These are phyloP conservation scores for Cordyceps cicadae DNA, from an alignment of 2,329 filamentous ascomycete genomes.

Conservation along the genomic window DNA sequence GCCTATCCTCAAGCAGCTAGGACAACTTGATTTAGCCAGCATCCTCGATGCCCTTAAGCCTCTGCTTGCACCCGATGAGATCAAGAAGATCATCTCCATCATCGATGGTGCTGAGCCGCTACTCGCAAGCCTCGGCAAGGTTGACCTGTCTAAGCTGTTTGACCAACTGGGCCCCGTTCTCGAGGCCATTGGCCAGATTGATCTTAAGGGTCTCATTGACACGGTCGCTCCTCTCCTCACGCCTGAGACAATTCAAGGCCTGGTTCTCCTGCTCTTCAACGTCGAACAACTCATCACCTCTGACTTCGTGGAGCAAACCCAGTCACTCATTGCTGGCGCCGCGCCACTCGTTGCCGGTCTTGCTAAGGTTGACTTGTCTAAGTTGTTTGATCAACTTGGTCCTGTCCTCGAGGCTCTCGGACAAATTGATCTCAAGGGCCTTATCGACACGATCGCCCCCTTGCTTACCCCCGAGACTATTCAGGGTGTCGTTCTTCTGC, in stretches of 20 bases:
- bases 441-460: slow-evolving; percentile 14
- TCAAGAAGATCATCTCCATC: slow-evolving; percentile 20
- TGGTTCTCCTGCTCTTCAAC: slow-evolving; percentile 15
- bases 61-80: slow-evolving; percentile 16
- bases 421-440: slow-evolving; percentile 14
- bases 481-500: slow-evolving; percentile 13
- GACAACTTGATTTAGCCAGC: slow-evolving; percentile 10
- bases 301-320: slow-evolving; percentile 13
- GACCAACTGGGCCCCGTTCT: slow-evolving; percentile 20
- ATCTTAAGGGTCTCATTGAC: slow-evolving; percentile 14
- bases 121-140: slow-evolving; percentile 24
- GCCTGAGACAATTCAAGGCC: slow-evolving; percentile 13
- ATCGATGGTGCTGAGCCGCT: slow-evolving; percentile 24
- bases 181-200: slow-evolving; percentile 14
- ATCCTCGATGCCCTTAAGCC: slow-evolving; percentile 17
- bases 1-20: slow-evolving; percentile 13
- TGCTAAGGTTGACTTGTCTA: slow-evolving; percentile 26
- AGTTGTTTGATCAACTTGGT: slow-evolving; percentile 15
- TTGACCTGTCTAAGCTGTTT: slow-evolving; percentile 24
- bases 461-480: slow-evolving; percentile 12
- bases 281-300: slow-evolving; percentile 12
- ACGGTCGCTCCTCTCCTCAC: slow-evolving; percentile 13
- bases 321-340: slow-evolving; percentile 13
- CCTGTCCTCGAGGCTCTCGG: slow-evolving; percentile 21
- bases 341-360: slow-evolving; percentile 26